Base-by-base conservation (phyloP, 805 yeast species). In the Candida maltosa region DNA sequence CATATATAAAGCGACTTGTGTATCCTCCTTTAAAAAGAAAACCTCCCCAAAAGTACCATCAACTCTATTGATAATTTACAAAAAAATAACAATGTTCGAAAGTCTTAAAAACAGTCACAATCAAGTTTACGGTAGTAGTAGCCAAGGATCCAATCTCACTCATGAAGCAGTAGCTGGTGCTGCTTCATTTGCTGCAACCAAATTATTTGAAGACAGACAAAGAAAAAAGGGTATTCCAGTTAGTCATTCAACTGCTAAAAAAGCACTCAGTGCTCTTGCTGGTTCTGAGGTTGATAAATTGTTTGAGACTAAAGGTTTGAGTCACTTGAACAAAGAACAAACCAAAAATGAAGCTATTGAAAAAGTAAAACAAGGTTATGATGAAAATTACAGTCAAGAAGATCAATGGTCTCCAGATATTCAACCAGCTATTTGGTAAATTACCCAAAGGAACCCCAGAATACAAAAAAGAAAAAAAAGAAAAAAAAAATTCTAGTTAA, bases 231-330 rank as follows among this genome's bases (percentile, higher is more conserved):
- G 62, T 16, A 54, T 54, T 46, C 60, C 62, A 26, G 60, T 55
- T 20, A 39, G 46, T 39, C 62, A 56, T 40, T 44, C 48, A 9
- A 54, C 55, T 29, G 62, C 60, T 36, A 56, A 55, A 43, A 60
- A 56, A 35, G 9, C 47, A 20, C 38, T 56, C 31, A 56, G 54
- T 16, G 60, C 60, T 23, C 31, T 56, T 43, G 62, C 52, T 20
- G 62, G 60, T 38, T 60, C 45, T 22, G 62, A 56, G 39, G 58
- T 56, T 29, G 62, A 56, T 49, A 55, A 55, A 48, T 54, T 56
- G 46, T 49, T 56, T 37, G 62, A 56, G 39, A 56, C 62, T 34
- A 55, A 52, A 42, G 62, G 62, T 15, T 54, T 56, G 40, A 60
- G 55, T 46, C 53, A 51, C 48, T 53, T 56, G 51, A 60, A 56